Evolutionary conservation across 208 protist genomes (phyloP).

Genomic region (Trypanosoma vivax): DNA sequence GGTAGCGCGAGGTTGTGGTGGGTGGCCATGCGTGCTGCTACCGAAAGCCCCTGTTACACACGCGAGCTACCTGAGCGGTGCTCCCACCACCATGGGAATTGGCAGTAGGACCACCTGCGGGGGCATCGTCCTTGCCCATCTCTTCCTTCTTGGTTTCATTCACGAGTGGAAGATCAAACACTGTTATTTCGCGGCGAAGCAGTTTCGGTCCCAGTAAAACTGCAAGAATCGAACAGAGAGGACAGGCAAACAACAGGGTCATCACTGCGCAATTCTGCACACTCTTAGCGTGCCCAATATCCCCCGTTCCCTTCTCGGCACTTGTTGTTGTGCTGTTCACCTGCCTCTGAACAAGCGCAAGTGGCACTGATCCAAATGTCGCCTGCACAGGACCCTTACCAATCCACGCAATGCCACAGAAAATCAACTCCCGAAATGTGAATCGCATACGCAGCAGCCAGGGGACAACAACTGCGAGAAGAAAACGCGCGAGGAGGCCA

Average conservation of each 20-base stretch:
- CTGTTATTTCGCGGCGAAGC: conserved; percentile 22
- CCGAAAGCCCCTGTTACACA: too few species aligned
- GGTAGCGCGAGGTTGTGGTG: too few species aligned
- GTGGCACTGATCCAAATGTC: conserved; percentile 23
- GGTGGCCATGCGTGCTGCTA: too few species aligned
- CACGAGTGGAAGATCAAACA: too few species aligned
- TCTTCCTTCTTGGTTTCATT: too few species aligned
- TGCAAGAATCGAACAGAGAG: conserved; percentile 52
- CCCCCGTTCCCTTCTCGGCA: conserved; percentile 16
- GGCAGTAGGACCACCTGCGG: too few species aligned
- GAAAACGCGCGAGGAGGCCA: conserved; percentile 32
- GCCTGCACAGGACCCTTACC: conserved; percentile 53
- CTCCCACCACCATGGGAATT: too few species aligned
- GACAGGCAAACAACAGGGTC: conserved; percentile 40
- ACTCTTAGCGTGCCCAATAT: conserved; percentile 22
- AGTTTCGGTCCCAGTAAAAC: conserved; percentile 26
- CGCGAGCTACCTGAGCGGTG: too few species aligned
- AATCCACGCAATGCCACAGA: conserved; percentile 46
- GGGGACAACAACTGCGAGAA: conserved; percentile 28
- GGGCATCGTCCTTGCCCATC: too few species aligned
- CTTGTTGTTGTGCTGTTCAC: conserved; percentile 17
- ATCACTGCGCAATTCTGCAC: conserved; percentile 52
- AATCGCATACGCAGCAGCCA: conserved; percentile 27
- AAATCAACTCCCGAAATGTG: conserved; percentile 36
- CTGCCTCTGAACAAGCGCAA: conserved; percentile 23